phyloP scores from a whole-genome alignment of 2,329 filamentous ascomycete species.

The Alternaria dauci region DNA sequence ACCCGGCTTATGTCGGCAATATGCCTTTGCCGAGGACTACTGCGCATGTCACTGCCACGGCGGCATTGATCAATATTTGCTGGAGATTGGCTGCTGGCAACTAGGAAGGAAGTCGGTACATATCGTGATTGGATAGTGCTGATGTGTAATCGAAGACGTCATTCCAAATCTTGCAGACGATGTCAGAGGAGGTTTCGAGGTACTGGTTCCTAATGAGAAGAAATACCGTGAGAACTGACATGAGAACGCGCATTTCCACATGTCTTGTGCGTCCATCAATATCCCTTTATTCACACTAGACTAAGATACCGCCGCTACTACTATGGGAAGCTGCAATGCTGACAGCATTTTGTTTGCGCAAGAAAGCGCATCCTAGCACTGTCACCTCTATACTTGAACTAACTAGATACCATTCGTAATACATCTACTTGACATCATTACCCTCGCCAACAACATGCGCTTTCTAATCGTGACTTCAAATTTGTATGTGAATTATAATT shows the following conservation, averaged over 20 bases:
- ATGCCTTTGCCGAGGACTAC: conserved; percentile 25
- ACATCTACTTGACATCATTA: neutral
- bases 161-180: neutral
- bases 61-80: conserved; percentile 33
- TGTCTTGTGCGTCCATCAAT: neutral
- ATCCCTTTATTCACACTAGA: neutral
- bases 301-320: neutral
- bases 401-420: neutral
- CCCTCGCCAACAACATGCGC: neutral
- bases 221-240: neutral
- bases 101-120: conserved; percentile 15
- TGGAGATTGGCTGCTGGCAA: conserved; percentile 32
- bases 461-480: neutral
- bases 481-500: neutral
- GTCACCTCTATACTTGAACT: neutral
- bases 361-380: neutral
- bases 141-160: neutral
- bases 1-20: conserved; percentile 32
- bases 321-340: neutral
- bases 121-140: neutral
- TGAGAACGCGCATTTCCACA: neutral
- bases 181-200: neutral
- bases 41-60: conserved; percentile 32
- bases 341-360: neutral
- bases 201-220: neutral